These are phyloP conservation scores for Agrostemma githago DNA, from an alignment of 148 eudicot species.

Conservation along the genomic window DNA sequence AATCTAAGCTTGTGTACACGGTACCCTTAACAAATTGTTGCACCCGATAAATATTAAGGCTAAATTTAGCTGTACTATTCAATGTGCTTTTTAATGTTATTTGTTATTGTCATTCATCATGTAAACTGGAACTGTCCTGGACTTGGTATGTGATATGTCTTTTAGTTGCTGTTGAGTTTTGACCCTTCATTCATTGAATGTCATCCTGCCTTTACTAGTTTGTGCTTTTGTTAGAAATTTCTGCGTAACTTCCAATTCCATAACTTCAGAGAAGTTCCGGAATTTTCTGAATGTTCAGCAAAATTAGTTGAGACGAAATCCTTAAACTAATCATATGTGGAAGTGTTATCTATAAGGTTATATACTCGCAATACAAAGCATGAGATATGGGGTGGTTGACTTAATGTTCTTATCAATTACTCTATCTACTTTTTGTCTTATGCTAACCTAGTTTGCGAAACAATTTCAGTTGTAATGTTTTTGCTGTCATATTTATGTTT, in stretches of 20 bases:
- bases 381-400: too few relatives aligned
- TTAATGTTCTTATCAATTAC: too few relatives aligned
- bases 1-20: too few relatives aligned
- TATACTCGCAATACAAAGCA: too few relatives aligned
- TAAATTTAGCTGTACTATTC: background rate
- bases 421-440: background rate
- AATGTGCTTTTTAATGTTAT: background rate
- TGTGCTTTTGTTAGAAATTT: background rate
- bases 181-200: background rate
- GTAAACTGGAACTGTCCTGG: background rate
- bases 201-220: background rate
- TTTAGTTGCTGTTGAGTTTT: background rate
- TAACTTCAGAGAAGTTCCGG: too few relatives aligned
- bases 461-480: background rate
- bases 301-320: too few relatives aligned
- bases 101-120: background rate
- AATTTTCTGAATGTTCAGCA: too few relatives aligned
- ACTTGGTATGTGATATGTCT: background rate
- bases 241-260: background rate
- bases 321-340: too few relatives aligned
- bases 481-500: conserved; percentile 4
- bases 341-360: background rate
- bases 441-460: background rate
- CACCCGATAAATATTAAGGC: background rate
- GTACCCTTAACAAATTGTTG: background rate